These are phyloP conservation scores for Lecanosticta acicola DNA, from an alignment of 2,329 filamentous ascomycete species.

Conservation along the genomic window DNA sequence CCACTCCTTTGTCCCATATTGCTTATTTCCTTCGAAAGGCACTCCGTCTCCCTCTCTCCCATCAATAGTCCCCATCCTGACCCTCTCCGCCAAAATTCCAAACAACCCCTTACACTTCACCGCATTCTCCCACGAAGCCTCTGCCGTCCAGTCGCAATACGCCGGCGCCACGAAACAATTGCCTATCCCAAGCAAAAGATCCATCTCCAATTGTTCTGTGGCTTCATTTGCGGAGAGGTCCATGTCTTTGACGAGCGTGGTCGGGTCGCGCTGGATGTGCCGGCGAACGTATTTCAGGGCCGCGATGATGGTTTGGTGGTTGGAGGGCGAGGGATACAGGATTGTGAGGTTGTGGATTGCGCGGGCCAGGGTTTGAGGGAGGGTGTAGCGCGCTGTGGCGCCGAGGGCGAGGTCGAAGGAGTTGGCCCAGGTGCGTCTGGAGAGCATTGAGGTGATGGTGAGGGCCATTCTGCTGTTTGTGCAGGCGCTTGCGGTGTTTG, in stretches of 20 bases:
- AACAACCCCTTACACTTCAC: background rate
- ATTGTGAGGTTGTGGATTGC: background rate
- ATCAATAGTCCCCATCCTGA: background rate
- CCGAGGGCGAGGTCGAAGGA: background rate
- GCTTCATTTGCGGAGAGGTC: background rate
- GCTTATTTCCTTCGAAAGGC: background rate
- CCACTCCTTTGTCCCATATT: no score
- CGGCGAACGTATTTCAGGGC: background rate
- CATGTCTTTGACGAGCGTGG: background rate
- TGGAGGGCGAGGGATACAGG: background rate
- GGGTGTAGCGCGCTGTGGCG: background rate
- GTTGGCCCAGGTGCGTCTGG: background rate
- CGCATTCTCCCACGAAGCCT: background rate
- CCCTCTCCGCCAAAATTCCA: background rate
- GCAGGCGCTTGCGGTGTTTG: background rate
- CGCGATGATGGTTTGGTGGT: background rate
- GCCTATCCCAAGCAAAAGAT: background rate
- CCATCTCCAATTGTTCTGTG: background rate
- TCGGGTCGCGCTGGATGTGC: background rate
- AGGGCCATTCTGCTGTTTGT: background rate
- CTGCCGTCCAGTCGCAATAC: background rate
- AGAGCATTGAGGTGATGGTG: background rate
- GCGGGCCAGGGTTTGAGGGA: background rate
- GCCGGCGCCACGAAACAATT: background rate
- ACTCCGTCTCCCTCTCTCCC: background rate